Evolutionary conservation across 345 rosid genomes (phyloP).

Genomic region (Heritiera fomes): DNA sequence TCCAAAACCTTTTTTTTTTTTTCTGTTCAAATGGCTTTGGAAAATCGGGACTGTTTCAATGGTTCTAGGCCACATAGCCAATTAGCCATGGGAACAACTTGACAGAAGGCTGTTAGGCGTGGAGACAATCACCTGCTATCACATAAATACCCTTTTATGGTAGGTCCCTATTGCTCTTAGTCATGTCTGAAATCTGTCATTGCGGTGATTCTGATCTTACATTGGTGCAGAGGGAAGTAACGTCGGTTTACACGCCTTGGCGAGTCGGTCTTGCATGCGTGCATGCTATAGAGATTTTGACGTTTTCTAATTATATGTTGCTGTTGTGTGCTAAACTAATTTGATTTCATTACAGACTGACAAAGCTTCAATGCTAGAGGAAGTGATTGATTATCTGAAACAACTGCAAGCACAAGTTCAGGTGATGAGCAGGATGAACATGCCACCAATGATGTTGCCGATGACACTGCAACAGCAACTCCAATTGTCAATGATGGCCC

Average conservation of each 20-base stretch:
- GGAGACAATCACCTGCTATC: constrained; percentile 33
- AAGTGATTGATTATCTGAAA: constrained; percentile 91
- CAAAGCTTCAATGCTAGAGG: constrained; percentile 96
- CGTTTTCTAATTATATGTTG: background rate
- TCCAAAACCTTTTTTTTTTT: constrained; percentile 28
- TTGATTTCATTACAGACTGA: constrained; percentile 59
- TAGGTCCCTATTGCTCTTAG: constrained; percentile 21
- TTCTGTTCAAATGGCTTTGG: constrained; percentile 26
- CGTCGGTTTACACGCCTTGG: background rate
- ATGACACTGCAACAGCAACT: constrained; percentile 86
- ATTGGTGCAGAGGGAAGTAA: background rate
- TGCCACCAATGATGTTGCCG: constrained; percentile 78
- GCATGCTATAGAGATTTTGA: background rate
- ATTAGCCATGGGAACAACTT: constrained; percentile 29
- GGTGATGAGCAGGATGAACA: constrained; percentile 75
- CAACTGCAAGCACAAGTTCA: constrained; percentile 87
- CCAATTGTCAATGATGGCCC: constrained; percentile 81
- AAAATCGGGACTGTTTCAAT: constrained; percentile 37
- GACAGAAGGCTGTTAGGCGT: constrained; percentile 33
- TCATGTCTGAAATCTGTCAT: background rate
- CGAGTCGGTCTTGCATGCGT: background rate
- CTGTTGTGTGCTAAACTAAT: background rate
- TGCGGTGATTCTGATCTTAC: background rate
- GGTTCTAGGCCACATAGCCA: constrained; percentile 51
- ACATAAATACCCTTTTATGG: constrained; percentile 24